These are phyloP conservation scores for Dichotomopilus funicola DNA, from an alignment of 2,329 filamentous ascomycete species.

Conservation along the genomic window DNA sequence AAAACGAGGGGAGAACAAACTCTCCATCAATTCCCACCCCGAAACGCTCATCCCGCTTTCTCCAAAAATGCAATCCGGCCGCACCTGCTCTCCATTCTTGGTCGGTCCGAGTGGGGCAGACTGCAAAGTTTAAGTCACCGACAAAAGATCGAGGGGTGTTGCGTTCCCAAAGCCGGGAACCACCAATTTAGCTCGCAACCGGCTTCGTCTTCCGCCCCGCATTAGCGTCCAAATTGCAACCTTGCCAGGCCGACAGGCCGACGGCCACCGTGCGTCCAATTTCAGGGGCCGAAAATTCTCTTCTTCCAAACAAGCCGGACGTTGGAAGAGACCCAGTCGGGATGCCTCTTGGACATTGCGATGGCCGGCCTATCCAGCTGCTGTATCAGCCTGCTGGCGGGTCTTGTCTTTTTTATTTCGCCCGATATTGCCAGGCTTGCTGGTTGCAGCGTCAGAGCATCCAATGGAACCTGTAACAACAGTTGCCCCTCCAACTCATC, in stretches of 20 bases:
- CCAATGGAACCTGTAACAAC: background rate
- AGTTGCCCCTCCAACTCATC: constrained; percentile 6
- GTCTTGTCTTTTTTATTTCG: no score
- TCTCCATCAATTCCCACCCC: background rate
- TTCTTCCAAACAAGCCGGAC: constrained; percentile 9
- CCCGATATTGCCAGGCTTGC: no score
- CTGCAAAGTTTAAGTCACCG: constrained; percentile 4
- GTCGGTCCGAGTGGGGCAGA: constrained; percentile 13
- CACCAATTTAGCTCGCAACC: constrained; percentile 19
- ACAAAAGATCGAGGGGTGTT: constrained; percentile 15
- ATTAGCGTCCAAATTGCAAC: constrained; percentile 21
- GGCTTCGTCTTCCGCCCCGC: constrained; percentile 22
- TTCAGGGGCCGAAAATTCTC: constrained; percentile 14
- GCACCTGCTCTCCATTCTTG: background rate
- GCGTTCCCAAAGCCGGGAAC: constrained; percentile 19
- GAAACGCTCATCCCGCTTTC: constrained; percentile 1
- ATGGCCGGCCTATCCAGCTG: no score
- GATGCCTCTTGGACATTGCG: no score
- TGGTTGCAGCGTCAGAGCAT: no score
- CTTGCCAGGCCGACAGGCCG: constrained; percentile 10
- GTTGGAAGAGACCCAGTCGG: no score
- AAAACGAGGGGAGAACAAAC: background rate
- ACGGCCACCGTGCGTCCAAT: constrained; percentile 18
- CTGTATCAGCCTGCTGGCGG: no score
- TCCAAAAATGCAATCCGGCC: constrained; percentile 8